Conservation (phyloP, 371 early-diverging fungal genomes). For the Mycotypha africana region DNA sequence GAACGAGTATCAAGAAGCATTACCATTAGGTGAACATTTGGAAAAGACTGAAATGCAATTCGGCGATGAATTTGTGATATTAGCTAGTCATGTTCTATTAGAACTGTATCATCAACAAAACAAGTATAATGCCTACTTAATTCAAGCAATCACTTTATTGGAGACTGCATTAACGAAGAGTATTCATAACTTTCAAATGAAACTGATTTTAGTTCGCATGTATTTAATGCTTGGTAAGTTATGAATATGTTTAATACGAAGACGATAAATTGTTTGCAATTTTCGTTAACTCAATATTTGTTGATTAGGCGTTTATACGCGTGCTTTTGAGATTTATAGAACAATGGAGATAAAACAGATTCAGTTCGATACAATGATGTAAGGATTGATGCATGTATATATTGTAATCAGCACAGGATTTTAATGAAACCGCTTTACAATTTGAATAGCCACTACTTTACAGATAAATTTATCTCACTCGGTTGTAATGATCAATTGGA, state of each 20-base stretch:
- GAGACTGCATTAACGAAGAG: slow-evolving; percentile 72
- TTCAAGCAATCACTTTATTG: slow-evolving; percentile 61
- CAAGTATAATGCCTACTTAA: slow-evolving; percentile 10
- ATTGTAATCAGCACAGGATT: too few species aligned
- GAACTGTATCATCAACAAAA: slow-evolving; percentile 43
- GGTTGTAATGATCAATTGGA: slow-evolving; percentile 53
- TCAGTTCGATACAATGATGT: slow-evolving; percentile 83
- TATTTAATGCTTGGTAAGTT: slow-evolving; percentile 68
- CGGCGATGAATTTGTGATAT: slow-evolving; percentile 76
- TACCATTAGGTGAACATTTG: slow-evolving; percentile 60
- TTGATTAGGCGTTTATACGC: slow-evolving; percentile 53
- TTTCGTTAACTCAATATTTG: too few species aligned
- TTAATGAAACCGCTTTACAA: too few species aligned
- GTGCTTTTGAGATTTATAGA: slow-evolving; percentile 60
- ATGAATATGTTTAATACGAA: too few species aligned
- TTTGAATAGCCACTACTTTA: slow-evolving; percentile 54
- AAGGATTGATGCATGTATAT: too few species aligned
- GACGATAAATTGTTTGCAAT: too few species aligned
- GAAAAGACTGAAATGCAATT: slow-evolving; percentile 73
- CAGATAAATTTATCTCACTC: slow-evolving; percentile 58
- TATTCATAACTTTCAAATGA: slow-evolving; percentile 77
- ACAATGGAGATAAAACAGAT: slow-evolving; percentile 87
- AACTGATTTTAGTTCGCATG: slow-evolving; percentile 74
- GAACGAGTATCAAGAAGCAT: slow-evolving; percentile 49
- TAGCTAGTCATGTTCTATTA: slow-evolving; percentile 57